phyloP scores from a whole-genome alignment of 2,329 filamentous ascomycete species.

The Xylariaceae sp. region DNA sequence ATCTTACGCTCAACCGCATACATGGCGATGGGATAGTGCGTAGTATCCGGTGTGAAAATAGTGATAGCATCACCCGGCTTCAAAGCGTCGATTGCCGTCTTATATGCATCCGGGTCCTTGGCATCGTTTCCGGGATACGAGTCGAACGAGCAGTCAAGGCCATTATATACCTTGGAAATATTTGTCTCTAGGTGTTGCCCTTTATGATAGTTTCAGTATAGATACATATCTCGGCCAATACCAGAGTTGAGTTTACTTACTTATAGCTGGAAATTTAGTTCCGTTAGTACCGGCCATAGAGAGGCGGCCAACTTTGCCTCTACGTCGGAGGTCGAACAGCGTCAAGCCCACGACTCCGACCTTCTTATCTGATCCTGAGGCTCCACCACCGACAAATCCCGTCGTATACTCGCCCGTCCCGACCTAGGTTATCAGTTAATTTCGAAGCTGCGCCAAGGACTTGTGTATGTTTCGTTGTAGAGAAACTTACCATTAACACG shows the following conservation, averaged over 20 bases:
- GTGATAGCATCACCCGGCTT: constrained; percentile 83
- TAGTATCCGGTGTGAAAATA: constrained; percentile 92
- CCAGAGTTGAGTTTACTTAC: constrained; percentile 46
- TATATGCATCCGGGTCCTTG: constrained; percentile 79
- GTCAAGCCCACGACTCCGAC: constrained; percentile 89
- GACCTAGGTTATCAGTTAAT: constrained; percentile 46
- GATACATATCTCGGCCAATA: constrained; percentile 7
- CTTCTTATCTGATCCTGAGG: constrained; percentile 90
- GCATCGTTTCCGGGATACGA: constrained; percentile 74
- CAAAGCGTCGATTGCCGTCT: constrained; percentile 79
- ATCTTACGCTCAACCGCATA: constrained; percentile 86
- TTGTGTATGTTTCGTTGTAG: background rate
- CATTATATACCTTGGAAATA: constrained; percentile 84
- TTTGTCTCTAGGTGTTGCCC: constrained; percentile 82
- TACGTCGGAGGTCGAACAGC: constrained; percentile 79
- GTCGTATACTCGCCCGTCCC: constrained; percentile 97
- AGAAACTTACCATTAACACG: constrained; percentile 60
- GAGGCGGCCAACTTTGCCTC: constrained; percentile 82
- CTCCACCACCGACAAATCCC: constrained; percentile 80
- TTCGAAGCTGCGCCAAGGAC: constrained; percentile 4
- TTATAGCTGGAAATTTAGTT: constrained; percentile 85
- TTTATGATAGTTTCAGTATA: constrained; percentile 31
- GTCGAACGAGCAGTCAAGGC: constrained; percentile 78
- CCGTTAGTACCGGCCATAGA: constrained; percentile 90
- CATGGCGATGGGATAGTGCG: constrained; percentile 85